A percentile compares a stretch with the other conserved stretches of the same genome.
These are phyloP conservation scores for Rhizopogon vinicolor DNA, from an alignment of 768 basidiomycete species.

Conservation along the genomic window DNA sequence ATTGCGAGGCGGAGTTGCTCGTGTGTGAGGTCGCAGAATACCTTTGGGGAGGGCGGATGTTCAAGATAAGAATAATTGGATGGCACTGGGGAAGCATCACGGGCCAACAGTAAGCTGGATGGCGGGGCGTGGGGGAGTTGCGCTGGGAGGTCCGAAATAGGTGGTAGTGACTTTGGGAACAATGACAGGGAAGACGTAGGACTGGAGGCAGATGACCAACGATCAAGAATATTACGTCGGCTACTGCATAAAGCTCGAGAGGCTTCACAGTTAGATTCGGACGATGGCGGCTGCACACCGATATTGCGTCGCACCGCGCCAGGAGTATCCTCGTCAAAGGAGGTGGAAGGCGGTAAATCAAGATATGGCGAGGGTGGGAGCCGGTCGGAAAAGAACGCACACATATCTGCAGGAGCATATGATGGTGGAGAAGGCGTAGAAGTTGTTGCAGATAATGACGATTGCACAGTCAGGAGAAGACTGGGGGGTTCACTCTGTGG, in stretches of 20 bases:
- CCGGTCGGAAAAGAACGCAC: not conserved
- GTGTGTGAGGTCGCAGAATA: not conserved
- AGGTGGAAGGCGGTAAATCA: not conserved
- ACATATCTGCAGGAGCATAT: not conserved
- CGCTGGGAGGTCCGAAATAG: not conserved
- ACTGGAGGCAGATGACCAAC: not conserved
- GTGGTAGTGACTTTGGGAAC: not conserved
- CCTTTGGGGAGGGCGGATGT: not conserved
- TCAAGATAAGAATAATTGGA: no score
- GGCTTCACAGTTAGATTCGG: not conserved
- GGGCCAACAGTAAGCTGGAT: not conserved
- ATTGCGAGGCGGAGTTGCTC: conserved; percentile 1
- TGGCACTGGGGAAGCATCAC: not conserved
- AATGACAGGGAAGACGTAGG: not conserved
- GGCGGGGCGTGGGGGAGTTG: not conserved
- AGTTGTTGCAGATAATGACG: not conserved
- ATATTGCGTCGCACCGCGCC: not conserved
- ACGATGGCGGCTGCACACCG: not conserved
- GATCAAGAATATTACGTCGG: no score
- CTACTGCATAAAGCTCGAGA: not conserved
- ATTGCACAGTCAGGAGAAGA: not conserved
- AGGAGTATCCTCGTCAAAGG: not conserved
- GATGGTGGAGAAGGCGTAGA: not conserved
- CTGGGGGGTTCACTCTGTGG: not conserved
- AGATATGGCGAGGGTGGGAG: not conserved